Base-by-base conservation (phyloP, 768 basidiomycete genomes). In the Rubroboletus satanas region DNA sequence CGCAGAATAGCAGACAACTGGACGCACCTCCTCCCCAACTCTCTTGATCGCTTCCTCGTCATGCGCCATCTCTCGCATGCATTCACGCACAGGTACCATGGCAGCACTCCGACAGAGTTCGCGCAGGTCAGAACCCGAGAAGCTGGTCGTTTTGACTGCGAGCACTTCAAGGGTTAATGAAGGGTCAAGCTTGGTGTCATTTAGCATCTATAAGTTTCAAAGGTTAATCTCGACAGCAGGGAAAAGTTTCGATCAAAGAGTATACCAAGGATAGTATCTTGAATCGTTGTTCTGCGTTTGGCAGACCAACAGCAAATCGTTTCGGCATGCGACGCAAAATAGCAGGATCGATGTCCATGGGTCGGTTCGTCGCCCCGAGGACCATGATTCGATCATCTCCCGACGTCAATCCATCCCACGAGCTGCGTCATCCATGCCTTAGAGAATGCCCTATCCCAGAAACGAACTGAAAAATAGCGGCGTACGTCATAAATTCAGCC, bases 241-340 rank as follows among this genome's bases (percentile, higher is more conserved):
- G 9, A 21, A n/a, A 44, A 3, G 21, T 10, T 32, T 31, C 10
- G 9, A 47, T 33, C 2, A 11, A 26, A 17, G 26, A 14, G 68
- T 80, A 49, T 61, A 94, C 93, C 56, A 98, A 74, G 0, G 73
- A 73, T 18, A 99, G 79, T 57, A 98, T 98, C 69, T 89, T 93
- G 49, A 83, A 73, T 32, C 97, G 80, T 61, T 98, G 94, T 4
- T 84, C 79, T 7, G 71, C 67, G 53, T 89, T 83, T 4, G 97
- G 97, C 15, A 98, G 76, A 6, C 82, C 77, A 54, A 99, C 81
- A 1, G 89, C 81, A 68, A 98, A 98, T 11, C 94, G 90, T 71
- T 96, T 98, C 1, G 97, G 97, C 93, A 99, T 94, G n/a, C 95
- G 87, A n/a, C 90, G 81, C 23, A 93, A 75, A 60, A 94, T 89